Conservation (phyloP, 78 protist species). For the Pigoraptor vietnamica region DNA sequence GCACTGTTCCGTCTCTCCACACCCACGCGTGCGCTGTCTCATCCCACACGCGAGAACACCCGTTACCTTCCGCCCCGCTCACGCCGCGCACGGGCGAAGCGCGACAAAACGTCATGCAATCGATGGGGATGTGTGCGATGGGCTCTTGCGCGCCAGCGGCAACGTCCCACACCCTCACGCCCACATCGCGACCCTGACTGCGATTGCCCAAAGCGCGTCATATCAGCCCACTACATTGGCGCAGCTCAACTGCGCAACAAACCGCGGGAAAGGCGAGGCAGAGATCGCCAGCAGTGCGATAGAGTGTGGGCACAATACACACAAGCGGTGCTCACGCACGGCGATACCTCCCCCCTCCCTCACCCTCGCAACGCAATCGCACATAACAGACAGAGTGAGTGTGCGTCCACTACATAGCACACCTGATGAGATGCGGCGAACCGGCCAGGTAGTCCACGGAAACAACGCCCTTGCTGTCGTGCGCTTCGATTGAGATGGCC, state of each 20-base stretch:
- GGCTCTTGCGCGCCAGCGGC: neutral
- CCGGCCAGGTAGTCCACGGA: neutral
- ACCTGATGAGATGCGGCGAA: neutral
- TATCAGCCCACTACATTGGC: no score
- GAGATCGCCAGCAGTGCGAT: no score
- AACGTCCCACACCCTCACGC: neutral
- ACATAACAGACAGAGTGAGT: neutral
- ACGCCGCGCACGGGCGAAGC: neutral
- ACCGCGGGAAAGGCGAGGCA: no score
- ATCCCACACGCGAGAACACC: neutral
- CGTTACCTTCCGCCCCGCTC: neutral
- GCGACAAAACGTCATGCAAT: neutral
- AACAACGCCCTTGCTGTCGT: neutral
- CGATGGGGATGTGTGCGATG: neutral
- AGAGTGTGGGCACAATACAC: no score
- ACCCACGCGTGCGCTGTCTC: neutral
- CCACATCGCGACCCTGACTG: neutral
- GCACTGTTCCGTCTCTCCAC: no score
- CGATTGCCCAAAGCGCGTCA: neutral
- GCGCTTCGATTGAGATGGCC: neutral
- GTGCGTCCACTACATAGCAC: no score
- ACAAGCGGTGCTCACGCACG: neutral
- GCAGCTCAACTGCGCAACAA: no score
- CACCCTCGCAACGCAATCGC: no score
- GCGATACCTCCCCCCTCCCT: no score